Conservation (phyloP, 2,329 filamentous ascomycete species). For the Talaromyces sp. region DNA sequence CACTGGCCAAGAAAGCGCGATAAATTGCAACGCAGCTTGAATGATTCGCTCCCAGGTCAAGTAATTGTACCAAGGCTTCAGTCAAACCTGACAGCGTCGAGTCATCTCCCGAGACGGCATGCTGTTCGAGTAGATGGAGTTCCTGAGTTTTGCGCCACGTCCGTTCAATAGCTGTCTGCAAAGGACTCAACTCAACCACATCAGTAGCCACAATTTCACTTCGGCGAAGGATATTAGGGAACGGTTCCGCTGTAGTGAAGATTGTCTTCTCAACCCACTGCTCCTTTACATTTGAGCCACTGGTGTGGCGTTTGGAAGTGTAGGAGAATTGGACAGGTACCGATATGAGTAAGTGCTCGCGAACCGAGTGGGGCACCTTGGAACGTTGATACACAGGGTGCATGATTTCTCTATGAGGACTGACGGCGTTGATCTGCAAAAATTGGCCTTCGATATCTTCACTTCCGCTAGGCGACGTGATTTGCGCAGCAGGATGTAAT, state of each 20-base stretch:
- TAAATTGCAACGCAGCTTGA: constrained; percentile 76
- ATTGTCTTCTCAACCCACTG: constrained; percentile 79
- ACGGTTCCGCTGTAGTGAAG: constrained; percentile 76
- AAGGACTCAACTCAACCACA: constrained; percentile 62
- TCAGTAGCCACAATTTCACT: constrained; percentile 73
- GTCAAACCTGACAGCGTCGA: constrained; percentile 63
- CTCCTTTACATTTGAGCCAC: constrained; percentile 60
- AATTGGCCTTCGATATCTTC: constrained; percentile 89
- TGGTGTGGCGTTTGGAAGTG: constrained; percentile 65
- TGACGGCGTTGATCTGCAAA: constrained; percentile 74
- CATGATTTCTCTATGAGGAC: constrained; percentile 70
- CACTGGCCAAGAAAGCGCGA: constrained; percentile 63
- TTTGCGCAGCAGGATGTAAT: constrained; percentile 78
- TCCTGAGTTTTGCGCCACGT: constrained; percentile 88
- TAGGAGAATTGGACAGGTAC: constrained; percentile 74
- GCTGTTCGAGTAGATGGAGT: constrained; percentile 69
- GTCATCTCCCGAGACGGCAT: constrained; percentile 66
- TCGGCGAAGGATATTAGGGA: constrained; percentile 83
- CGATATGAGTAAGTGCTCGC: constrained; percentile 79
- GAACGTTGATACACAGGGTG: constrained; percentile 84
- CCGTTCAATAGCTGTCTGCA: constrained; percentile 86
- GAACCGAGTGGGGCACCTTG: constrained; percentile 73
- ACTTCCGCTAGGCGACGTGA: constrained; percentile 63
- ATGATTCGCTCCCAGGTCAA: constrained; percentile 67
- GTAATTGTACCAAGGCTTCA: constrained; percentile 70